phyloP scores from a whole-genome alignment of 2,329 filamentous ascomycete genomes.

The Fusarium mangiferae region DNA sequence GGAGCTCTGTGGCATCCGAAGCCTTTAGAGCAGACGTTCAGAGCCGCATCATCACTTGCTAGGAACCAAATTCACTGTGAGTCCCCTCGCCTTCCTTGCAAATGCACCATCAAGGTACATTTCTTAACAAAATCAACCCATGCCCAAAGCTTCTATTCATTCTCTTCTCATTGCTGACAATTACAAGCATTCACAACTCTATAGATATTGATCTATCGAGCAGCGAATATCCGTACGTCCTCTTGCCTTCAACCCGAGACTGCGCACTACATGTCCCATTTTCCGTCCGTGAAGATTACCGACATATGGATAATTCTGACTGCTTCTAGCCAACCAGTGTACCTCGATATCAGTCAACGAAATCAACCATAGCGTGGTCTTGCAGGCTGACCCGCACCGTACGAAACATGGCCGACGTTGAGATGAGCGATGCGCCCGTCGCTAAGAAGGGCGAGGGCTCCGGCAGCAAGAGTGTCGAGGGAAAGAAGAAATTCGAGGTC shows the following conservation, averaged over 20 bases:
- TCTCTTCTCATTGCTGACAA: conserved; percentile 11
- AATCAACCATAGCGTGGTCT: background rate
- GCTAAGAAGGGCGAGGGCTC: conserved; percentile 64
- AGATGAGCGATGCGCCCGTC: conserved; percentile 88
- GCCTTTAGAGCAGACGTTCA: conserved; percentile 11
- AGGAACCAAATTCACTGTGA: conserved; percentile 10
- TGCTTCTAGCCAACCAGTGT: background rate
- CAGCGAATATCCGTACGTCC: conserved; percentile 27
- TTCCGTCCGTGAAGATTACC: background rate
- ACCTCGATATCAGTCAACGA: background rate
- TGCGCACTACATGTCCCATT: background rate
- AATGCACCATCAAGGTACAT: conserved; percentile 34
- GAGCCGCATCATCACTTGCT: conserved; percentile 34
- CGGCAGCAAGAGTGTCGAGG: conserved; percentile 66
- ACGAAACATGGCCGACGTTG: conserved; percentile 84
- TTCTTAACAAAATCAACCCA: background rate
- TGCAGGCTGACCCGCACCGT: background rate
- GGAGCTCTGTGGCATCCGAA: conserved; percentile 22
- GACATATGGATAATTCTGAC: conserved; percentile 1
- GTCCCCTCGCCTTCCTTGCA: background rate
- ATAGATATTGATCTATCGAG: background rate
- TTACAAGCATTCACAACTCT: conserved; percentile 2
- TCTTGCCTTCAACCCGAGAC: conserved; percentile 8
- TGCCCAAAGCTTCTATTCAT: background rate
- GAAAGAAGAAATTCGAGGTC: conserved; percentile 96